A percentile compares a stretch with the other conserved stretches of the same genome.
phyloP scores from a whole-genome alignment of 257 asterid species.

The Solanum ossicruentum region DNA sequence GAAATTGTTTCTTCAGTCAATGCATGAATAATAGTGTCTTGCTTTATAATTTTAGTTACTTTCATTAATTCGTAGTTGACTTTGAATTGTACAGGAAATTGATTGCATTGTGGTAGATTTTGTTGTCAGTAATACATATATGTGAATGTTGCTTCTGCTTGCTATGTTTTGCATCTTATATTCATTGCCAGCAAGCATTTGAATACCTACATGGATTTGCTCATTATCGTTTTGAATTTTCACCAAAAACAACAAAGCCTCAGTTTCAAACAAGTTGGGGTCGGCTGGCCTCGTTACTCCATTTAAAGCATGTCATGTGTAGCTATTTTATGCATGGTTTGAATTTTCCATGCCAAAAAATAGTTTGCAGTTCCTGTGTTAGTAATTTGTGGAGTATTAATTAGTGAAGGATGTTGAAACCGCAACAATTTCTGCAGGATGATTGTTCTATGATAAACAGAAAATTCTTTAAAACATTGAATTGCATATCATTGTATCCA shows the following conservation, averaged over 20 bases:
- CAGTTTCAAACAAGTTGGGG: not conserved
- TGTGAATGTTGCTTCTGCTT: not conserved
- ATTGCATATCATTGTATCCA: not conserved
- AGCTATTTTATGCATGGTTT: not conserved
- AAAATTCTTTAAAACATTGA: not conserved
- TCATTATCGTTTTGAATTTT: not conserved
- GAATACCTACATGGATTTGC: not conserved
- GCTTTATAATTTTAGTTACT: not conserved
- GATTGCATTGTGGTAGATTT: not conserved
- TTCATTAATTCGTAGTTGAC: no score
- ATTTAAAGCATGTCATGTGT: not conserved
- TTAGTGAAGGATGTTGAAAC: not conserved
- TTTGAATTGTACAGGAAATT: not conserved
- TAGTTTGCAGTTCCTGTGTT: not conserved
- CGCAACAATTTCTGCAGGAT: not conserved
- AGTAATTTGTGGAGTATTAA: not conserved
- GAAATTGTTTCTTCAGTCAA: not conserved
- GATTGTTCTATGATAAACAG: not conserved
- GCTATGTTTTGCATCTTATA: not conserved
- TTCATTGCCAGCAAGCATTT: not conserved
- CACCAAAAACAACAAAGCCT: not conserved
- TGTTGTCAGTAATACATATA: not conserved
- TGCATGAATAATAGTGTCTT: not conserved
- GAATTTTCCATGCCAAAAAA: not conserved
- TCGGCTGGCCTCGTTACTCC: not conserved